Base-by-base conservation (phyloP, 2,329 filamentous ascomycete species). In the Cytospora leucostoma region DNA sequence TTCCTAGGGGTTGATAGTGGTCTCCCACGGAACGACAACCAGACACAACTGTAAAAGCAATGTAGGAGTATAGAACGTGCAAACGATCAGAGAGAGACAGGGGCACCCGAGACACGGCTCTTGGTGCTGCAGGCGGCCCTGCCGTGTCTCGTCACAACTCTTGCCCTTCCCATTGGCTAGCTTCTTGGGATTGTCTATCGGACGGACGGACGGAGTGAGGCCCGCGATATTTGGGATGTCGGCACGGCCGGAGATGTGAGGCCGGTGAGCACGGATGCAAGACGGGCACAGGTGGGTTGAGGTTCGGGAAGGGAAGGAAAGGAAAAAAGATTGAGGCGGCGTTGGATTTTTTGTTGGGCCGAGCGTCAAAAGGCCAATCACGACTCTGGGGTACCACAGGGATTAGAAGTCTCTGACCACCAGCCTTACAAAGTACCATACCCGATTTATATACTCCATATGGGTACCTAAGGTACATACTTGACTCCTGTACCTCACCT, bases 41-140 rank as follows among this genome's bases (percentile, higher is more conserved):
- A 27, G 27, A 27, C 27, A 27, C 27, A 27, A 27, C 27, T 27
- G 27, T 27, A 27, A 27, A 27, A 27, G 27, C 27, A 27, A 4
- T 27, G 27, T 4, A 27, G 27, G 27, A 3, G 27, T 27, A 27
- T 27, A 27, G 27, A 27, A 27, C 27, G 4, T 27, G 27, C 27
- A 27, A 27, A 27, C 27, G 27, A 27, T 27, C 27, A 27, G 27
- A 27, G 27, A 27, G 27, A 27, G 44, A 59, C 44, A 32, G 52
- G 56, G 56, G 56, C 44, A 54, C 50, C 37, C 58, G 58, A 51
- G 35, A 53, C 37, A 54, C 52, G 58, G 35, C 40, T 60, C 8
- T 37, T 37, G 35, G 2, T 10, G 35, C n/a, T 8, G 6, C 7
- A n/a, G 2, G 7, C 40, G 17, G 17, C 17, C 17, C n/a, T 44